Evolutionary conservation across 192 early-diverging fungal genomes (phyloP), one percentile per base, ranked within the genome.

Genomic region (Backusella luteola): DNA sequence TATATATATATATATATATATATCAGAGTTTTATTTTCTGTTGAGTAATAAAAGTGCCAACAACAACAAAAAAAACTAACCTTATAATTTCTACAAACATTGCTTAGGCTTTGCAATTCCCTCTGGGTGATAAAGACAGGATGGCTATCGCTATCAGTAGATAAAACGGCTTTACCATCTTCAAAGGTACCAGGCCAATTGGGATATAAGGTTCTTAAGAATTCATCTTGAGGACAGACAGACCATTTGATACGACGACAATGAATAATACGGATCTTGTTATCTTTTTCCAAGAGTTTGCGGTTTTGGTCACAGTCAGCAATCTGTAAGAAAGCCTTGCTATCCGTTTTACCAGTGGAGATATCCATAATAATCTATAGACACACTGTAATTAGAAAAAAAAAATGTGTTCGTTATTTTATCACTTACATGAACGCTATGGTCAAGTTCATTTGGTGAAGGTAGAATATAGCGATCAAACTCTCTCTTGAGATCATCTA

Each of bases 341-440:
- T 19, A 15, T n/a, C 29, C 1, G 67, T 68, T 32, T 68, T 68
- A 4, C 67, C 67, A 35, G 19, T 68, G 7, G 6, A 35, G 1
- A 19, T 68, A 6, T 68, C 67, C 67, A 68, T 68, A 4, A 68
- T 68, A 5, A 68, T n/a, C 67, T 68, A 68, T 68, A 36, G 11
- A 39, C 0, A 3, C 7, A 34, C 0, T 35, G 4, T 36, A 1
- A 6, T 69, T 34, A n/a, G 6, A 35, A 63, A 44, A 9, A 46
- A n/a, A 52, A 67, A 63, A 8, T 81, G 66, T 76, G 71, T 12
- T 63, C 19, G 7, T 4, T 29, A 2, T 29, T 8, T 53, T 69
- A 73, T 34, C 69, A 63, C 76, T 71, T 80, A 39, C 73, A 72
- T 42, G 76, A 76, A 23, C 71, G 76, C 7, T 69, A 53, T 67